Evolutionary conservation across 345 rosid species (phyloP).

Genomic region (Corchorus olitorius): DNA sequence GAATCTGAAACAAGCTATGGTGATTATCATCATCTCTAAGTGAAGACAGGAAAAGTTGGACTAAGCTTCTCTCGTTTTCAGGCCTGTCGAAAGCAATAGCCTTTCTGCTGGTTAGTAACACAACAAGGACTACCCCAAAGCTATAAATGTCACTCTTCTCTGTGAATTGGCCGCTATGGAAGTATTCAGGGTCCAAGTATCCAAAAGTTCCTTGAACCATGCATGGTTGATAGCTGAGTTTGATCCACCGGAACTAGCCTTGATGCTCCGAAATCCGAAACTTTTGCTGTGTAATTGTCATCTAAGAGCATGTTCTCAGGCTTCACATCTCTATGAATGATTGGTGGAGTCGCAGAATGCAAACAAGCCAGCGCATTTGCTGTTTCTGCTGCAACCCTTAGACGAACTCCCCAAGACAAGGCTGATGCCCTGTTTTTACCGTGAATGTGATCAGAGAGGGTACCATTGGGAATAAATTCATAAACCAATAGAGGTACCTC

Average conservation of each 20-base stretch:
- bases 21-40: slow-evolving; percentile 17
- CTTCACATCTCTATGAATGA: slow-evolving; percentile 43
- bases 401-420: slow-evolving; percentile 38
- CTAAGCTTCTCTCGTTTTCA: slow-evolving; percentile 25
- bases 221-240: slow-evolving; percentile 37
- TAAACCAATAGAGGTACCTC: slow-evolving; percentile 47
- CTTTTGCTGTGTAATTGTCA: slow-evolving; percentile 36
- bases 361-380: slow-evolving; percentile 38
- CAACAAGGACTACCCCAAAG: slow-evolving; percentile 45
- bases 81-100: slow-evolving; percentile 17
- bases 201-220: slow-evolving; percentile 2
- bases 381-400: slow-evolving; percentile 35
- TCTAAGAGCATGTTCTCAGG: slow-evolving; percentile 43
- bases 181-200: neutral
- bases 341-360: slow-evolving; percentile 41
- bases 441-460: slow-evolving; percentile 46
- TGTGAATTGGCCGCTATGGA: neutral
- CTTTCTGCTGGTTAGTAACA: slow-evolving; percentile 40
- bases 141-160: slow-evolving; percentile 46
- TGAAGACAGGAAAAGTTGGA: slow-evolving; percentile 26
- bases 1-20: slow-evolving; percentile 26
- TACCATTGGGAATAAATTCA: slow-evolving; percentile 43
- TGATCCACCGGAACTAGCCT: slow-evolving; percentile 40
- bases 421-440: slow-evolving; percentile 16
- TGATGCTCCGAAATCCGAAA: slow-evolving; percentile 52